phyloP scores from a whole-genome alignment of 371 early-diverging fungal species.

The Actinomortierella wolfii region DNA sequence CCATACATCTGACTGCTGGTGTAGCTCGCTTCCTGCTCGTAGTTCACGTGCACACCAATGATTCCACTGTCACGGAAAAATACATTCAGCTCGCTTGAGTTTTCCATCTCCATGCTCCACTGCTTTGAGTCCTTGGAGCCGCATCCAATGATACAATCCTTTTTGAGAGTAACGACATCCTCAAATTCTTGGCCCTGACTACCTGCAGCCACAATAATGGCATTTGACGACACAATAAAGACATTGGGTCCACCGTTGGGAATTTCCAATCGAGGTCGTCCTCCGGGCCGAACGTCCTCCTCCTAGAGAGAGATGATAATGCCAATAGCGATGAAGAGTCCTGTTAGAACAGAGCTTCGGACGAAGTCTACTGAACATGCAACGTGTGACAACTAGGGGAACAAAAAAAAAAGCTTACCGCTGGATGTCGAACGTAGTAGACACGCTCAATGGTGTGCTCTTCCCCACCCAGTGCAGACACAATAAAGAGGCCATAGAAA shows the following conservation, averaged over 20 bases:
- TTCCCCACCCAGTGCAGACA: conserved; percentile 16
- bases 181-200: conserved; percentile 22
- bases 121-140: conserved; percentile 40
- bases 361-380: not conserved
- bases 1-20: too few relatives aligned
- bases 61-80: too few relatives aligned
- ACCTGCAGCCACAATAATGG: conserved; percentile 31
- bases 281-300: conserved; percentile 35
- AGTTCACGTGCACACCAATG: too few relatives aligned
- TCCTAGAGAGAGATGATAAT: conserved; percentile 12
- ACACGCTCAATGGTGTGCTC: conserved; percentile 23
- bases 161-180: conserved; percentile 33
- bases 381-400: not conserved
- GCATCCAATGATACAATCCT: conserved; percentile 31
- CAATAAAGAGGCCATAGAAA: conserved; percentile 25
- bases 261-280: conserved; percentile 27
- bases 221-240: conserved; percentile 32
- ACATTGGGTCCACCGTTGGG: conserved; percentile 38
- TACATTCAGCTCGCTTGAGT: not conserved
- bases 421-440: conserved; percentile 28
- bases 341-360: not conserved
- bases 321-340: not conserved
- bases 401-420: conserved; percentile 15
- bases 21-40: too few relatives aligned
- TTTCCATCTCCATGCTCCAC: conserved; percentile 17